Evolutionary conservation across 352 stramenopile genomes (phyloP), one percentile per base, ranked within the genome.

Genomic region (Pythium myriotylum): DNA sequence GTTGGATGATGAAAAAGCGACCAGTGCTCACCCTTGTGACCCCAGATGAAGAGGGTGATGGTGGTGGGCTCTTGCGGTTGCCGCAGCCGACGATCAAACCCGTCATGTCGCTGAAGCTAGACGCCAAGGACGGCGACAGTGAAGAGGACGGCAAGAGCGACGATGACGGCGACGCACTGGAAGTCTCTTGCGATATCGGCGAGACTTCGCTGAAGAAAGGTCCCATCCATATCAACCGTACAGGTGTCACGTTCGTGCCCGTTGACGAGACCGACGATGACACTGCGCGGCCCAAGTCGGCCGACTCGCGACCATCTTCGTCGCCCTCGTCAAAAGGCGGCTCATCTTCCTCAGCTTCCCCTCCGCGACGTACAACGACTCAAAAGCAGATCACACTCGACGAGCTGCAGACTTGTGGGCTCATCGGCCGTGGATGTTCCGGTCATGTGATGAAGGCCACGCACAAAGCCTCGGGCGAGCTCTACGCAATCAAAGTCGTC

Each of bases 151-250:
- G 68, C 9, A 59, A 76, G 3, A 52, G 73, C 22, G 68, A 73
- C 42, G 51, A 66, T 2, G 65, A 77, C 35, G 47, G 45, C 2
- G 78, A 90, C 32, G 74, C 72, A 20, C 73, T 91, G 16, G 81
- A 91, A 47, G 70, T 67, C 27, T 91, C 81, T 16, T 91, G 81
- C 33, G 77, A 91, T 29, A 91, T 91, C 29, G 81, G 81, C 27
- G 81, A 91, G 72, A 91, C 79, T 20, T 86, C 78, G 32, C 53
- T 91, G 22, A 76, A 81, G 35, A 91, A 91, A 65, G 78, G 76
- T 9, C 63, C 56, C 26, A 76, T 91, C 24, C 71, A 77, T 32
- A 91, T 91, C 71, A 91, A 86, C 53, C 73, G 71, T 54, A 70
- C 69, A 2, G 80, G 80, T n/a, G 77, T 89, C 10, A 84, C 75